Base-by-base conservation (phyloP, 2,329 filamentous ascomycete genomes). In the Neonectria coccinea region DNA sequence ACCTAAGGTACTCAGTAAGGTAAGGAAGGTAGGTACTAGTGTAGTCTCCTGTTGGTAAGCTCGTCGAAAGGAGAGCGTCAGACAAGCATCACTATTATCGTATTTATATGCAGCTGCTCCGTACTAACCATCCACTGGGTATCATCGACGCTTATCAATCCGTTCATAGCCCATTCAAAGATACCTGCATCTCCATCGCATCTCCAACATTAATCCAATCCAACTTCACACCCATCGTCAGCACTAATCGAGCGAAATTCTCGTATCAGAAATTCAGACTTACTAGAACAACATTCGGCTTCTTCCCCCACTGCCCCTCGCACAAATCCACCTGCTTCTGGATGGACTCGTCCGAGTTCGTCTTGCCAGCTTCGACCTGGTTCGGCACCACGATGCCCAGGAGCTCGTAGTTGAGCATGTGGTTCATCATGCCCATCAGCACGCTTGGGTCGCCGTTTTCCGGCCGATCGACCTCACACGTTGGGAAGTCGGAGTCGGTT, bases 391-490 rank as follows among this genome's bases (percentile, higher is more conserved):
- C 52, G n/a, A 73, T 59, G 22, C 69, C 75, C 31, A 74, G 50
- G 4, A 78, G 59, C 50, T 74, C 65, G 50, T 73, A 59, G 58
- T 78, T 76, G 56, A 78, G 69, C 67, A 74, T 71, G 48, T 74
- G 72, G 56, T 74, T 74, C 68, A 73, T 70, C 5, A 72, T 67
- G 25, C 71, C 71, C 72, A 74, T 74, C n/a, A 74, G 71, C 56
- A 71, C 64, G 14, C 33, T n/a, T 11, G 71, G 53, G 33, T 71
- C 52, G 14, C 68, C 65, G 0, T 75, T 76, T 0, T 75, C 55
- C 0, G 92, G 92, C 8, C 92, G 85, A 73, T 91, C 84, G 3
- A 92, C 83, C 11, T 80, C 80, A 79, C 92, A 95, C 45, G 85
- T 86, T 73, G 88, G 88, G 73, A 91, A 89, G 16, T 80, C 81